Evolutionary conservation across 2,329 filamentous ascomycete species (phyloP), one percentile per base, ranked within the genome.

Genomic region (Colletotrichum spinosum): DNA sequence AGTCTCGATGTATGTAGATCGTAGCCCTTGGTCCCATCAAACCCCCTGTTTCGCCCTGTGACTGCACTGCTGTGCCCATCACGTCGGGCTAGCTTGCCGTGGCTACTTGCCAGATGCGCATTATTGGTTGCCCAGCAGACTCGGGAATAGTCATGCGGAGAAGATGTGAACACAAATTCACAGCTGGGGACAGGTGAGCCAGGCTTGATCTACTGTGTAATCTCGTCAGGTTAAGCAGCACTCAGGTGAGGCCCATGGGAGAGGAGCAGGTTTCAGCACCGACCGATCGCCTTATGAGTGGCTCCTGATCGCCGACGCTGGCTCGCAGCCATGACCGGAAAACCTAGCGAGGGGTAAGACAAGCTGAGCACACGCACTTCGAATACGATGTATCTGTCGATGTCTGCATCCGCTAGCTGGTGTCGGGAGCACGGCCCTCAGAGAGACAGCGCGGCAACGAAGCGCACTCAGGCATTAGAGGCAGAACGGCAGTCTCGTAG

Each of bases 261-360:
- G 52, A 63, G 41, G 48, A 37, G 37, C 53, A 13, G 52, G 63
- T 65, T 65, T 65, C 62, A 62, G 62, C 37, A 56, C 35, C 34
- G 62, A 13, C 58, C 52, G 42, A 52, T 49, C 33, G 63, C 63
- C 58, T 53, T 62, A 57, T 48, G 42, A 65, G 63, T 65, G 58
- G 63, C 63, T 65, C 48, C 63, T 39, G 58, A 65, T 65, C 63
- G 52, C 25, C 58, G 37, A 38, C 57, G 41, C 46, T 49, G 58
- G 52, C 37, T 56, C 25, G 4, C 4, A 25, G 58, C 56, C 62
- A 53, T 37, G 33, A 48, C 42, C 37, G 42, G 56, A 25, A 51
- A 62, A 34, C 35, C 48, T 35, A 55, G 52, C 59, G 59, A 51
- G 50, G 56, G 46, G 53, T 35, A 62, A 57, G 52, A 56, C 63